phyloP scores from a whole-genome alignment of 768 basidiomycete genomes.

The Glaciozyma martinii region DNA sequence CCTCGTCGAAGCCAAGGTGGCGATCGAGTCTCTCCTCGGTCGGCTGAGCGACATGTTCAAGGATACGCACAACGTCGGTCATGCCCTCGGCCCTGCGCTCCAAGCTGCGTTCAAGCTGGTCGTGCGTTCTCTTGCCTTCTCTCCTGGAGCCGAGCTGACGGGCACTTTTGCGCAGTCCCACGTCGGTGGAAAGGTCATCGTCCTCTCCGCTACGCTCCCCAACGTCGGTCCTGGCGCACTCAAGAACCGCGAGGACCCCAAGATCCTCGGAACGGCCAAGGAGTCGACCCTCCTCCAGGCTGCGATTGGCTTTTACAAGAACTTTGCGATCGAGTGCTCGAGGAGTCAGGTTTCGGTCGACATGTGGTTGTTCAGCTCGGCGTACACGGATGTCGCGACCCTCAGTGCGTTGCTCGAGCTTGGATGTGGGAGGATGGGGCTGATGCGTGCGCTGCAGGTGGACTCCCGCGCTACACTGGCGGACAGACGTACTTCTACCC shows the following conservation, averaged over 20 bases:
- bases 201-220: slow-evolving; percentile 74
- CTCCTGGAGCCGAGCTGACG: not conserved
- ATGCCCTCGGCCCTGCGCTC: slow-evolving; percentile 85
- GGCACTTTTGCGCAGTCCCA: slow-evolving; percentile 50
- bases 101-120: slow-evolving; percentile 95
- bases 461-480: slow-evolving; percentile 90
- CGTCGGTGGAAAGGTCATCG: slow-evolving; percentile 90
- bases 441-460: slow-evolving; percentile 48
- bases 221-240: slow-evolving; percentile 80
- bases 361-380: slow-evolving; percentile 94
- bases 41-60: slow-evolving; percentile 88
- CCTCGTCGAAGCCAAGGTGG: slow-evolving; percentile 68
- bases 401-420: slow-evolving; percentile 51
- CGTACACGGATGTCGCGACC: slow-evolving; percentile 90
- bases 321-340: slow-evolving; percentile 96
- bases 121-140: slow-evolving; percentile 44
- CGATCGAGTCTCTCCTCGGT: slow-evolving; percentile 70
- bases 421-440: not conserved
- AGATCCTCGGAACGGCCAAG: slow-evolving; percentile 88
- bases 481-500: slow-evolving; percentile 98
- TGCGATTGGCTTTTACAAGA: slow-evolving; percentile 94
- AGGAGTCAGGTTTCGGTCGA: slow-evolving; percentile 94
- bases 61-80: slow-evolving; percentile 85
- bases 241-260: slow-evolving; percentile 94
- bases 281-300: slow-evolving; percentile 88